Percentiles rank a stretch among this genome's conserved stretches.
Evolutionary conservation across 805 yeast species (phyloP).

Genomic region (Saturnispora quitensis): DNA sequence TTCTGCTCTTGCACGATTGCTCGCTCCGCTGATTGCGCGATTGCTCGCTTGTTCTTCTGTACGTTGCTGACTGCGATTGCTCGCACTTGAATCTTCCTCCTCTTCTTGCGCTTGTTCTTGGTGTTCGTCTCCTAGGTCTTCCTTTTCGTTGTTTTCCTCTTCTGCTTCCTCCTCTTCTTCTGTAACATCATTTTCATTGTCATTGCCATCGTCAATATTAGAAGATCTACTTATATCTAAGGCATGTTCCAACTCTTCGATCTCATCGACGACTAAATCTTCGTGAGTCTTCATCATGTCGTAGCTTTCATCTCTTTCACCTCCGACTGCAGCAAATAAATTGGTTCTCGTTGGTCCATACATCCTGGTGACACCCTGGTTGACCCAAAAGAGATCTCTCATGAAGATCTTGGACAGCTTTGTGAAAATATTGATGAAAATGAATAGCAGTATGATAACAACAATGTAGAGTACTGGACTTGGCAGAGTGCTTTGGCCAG

Average conservation of each 20-base stretch:
- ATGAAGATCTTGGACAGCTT: constrained; percentile 14
- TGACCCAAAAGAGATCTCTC: constrained; percentile 20
- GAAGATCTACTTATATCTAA: constrained; percentile 8
- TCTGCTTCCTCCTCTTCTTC: not conserved
- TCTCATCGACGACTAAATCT: constrained; percentile 16
- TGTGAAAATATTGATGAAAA: constrained; percentile 9
- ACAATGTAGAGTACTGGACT: constrained; percentile 4
- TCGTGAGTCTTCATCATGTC: constrained; percentile 14
- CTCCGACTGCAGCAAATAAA: constrained; percentile 6
- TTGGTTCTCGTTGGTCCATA: constrained; percentile 15
- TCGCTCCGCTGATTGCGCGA: constrained; percentile 13
- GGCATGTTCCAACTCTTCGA: constrained; percentile 11
- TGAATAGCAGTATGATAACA: constrained; percentile 1
- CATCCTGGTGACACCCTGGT: constrained; percentile 20
- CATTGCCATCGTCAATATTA: not conserved
- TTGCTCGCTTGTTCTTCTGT: constrained; percentile 13
- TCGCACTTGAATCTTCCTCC: constrained; percentile 8
- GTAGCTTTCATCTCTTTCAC: constrained; percentile 10
- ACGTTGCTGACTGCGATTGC: constrained; percentile 13
- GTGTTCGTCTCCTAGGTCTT: not conserved
- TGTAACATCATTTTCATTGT: not conserved
- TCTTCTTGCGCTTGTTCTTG: not conserved
- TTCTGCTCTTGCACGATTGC: constrained; percentile 10
- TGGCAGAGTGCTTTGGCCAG: not conserved
- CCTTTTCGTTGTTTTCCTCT: not conserved